phyloP scores from a whole-genome alignment of 2,329 filamentous ascomycete genomes.

The Lithohypha guttulata region DNA sequence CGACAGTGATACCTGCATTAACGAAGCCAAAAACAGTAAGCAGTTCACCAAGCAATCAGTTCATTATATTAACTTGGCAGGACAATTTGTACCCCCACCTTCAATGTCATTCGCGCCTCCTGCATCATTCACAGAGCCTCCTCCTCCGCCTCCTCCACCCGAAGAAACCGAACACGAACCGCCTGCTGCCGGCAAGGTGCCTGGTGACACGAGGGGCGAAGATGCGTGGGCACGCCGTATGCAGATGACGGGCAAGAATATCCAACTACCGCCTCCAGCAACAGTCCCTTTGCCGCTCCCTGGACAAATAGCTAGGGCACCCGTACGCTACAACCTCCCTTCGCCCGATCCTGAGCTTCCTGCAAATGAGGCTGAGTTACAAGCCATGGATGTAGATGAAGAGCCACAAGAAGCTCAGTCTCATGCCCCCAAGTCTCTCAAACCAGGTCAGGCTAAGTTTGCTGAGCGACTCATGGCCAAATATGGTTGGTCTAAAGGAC shows the following conservation, averaged over 20 bases:
- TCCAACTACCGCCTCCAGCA: conserved; percentile 23
- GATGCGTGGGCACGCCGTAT: conserved; percentile 57
- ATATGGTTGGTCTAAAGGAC: conserved; percentile 84
- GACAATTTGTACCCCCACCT: conserved; percentile 40
- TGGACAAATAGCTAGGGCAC: conserved; percentile 58
- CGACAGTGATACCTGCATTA: conserved; percentile 33
- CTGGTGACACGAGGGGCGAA: conserved; percentile 54
- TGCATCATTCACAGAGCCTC: conserved; percentile 24
- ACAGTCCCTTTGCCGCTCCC: conserved; percentile 30
- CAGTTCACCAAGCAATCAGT: too few relatives aligned
- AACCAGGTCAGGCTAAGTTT: conserved; percentile 73
- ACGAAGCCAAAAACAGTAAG: conserved; percentile 34
- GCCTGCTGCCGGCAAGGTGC: conserved; percentile 22
- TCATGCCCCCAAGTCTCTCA: conserved; percentile 45
- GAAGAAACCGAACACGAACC: conserved; percentile 22
- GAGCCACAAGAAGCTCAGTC: conserved; percentile 26
- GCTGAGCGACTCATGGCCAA: conserved; percentile 83
- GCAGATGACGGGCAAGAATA: conserved; percentile 46
- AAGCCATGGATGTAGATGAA: conserved; percentile 23
- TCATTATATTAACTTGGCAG: conserved; percentile 23
- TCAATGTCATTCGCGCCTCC: conserved; percentile 42
- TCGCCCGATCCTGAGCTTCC: conserved; percentile 42
- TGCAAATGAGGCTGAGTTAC: conserved; percentile 42
- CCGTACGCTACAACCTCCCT: conserved; percentile 59
- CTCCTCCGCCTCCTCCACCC: conserved; percentile 27